These are phyloP conservation scores for Emmonsiellopsis sp. DNA, from an alignment of 2,329 filamentous ascomycete genomes.

Conservation along the genomic window DNA sequence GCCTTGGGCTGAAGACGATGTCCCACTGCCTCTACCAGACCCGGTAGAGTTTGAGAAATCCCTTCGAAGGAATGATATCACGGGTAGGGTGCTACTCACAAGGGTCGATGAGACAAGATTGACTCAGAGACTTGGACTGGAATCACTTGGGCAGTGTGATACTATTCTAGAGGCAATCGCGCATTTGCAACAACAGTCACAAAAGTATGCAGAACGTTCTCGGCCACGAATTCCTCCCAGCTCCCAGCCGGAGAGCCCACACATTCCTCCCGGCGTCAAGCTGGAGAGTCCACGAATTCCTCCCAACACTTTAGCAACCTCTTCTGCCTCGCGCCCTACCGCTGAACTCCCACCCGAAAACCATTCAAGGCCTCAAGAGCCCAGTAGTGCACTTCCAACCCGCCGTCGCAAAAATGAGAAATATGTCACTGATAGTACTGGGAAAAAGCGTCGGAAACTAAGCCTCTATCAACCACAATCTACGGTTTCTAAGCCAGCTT, in stretches of 20 bases:
- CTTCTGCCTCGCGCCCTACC: neutral
- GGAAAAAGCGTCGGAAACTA: conserved; percentile 24
- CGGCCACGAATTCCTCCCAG: neutral
- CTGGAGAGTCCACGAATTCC: neutral
- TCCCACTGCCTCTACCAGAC: conserved; percentile 40
- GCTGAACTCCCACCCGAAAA: neutral
- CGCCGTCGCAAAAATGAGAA: conserved; percentile 16
- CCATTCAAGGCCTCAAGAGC: neutral
- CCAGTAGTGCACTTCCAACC: neutral
- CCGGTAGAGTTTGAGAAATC: conserved; percentile 42
- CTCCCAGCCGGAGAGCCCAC: neutral
- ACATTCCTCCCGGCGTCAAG: neutral
- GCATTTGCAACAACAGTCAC: conserved; percentile 46
- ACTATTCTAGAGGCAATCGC: conserved; percentile 51
- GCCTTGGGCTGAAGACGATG: conserved; percentile 26
- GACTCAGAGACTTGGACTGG: conserved; percentile 50
- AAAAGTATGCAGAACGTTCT: conserved; percentile 33
- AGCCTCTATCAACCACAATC: conserved; percentile 8
- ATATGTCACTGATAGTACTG: conserved; percentile 16
- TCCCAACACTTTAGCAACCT: neutral
- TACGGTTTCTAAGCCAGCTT: neutral
- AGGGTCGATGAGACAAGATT: conserved; percentile 42
- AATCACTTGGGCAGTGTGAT: conserved; percentile 48
- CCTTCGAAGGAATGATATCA: conserved; percentile 55
- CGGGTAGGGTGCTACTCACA: conserved; percentile 56